Base-by-base conservation (phyloP, 2,329 filamentous ascomycete genomes). In the Aspergillus tubingensis region DNA sequence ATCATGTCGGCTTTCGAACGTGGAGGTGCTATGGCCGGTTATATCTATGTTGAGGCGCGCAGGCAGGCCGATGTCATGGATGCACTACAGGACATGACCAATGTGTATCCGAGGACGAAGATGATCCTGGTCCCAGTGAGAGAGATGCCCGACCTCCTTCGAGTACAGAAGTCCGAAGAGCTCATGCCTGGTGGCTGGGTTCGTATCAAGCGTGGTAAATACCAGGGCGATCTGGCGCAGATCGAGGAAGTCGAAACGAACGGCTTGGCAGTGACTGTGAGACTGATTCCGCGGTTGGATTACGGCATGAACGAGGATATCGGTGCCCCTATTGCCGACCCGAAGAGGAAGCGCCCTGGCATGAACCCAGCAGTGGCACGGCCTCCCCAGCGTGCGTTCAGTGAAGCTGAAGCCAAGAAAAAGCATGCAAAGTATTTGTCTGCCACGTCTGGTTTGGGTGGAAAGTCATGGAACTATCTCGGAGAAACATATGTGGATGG, bases 141-240 rank as follows among this genome's bases (percentile, higher is more conserved):
- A 76, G 95, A 99, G 77, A 96, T 97, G 88, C 94, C 95, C 1
- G 95, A 98, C 77, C 85, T 99, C n/a, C 83, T 99, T 17, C 88
- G 92, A 54, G 91, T 96, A 27, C 88, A 87, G 62, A 96, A 96
- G 80, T 94, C 90, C 2, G 91, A 92, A 51, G 88, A 88, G 25
- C 82, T 99, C 36, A 88, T 95, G 68, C 90, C 90, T 8, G 94
- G 94, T 65, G 92, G 92, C 39, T 99, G 95, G 85, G 94, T 98
- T 54, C 91, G 95, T 65, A 87, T 98, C 65, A 89, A 88, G 74
- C 86, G 91, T 57, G 84, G 88, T 48, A 90, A 93, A 73, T 96
- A 99, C 77, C 86, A 87, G 43, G 91, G 91, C 19, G 95, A 99
- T 82, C 81, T 99, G 68, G 95, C 92, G 5, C 92, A 96, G 76